Percentiles rank a stretch among this genome's conserved stretches.
Conservation (phyloP, 116 monocot genomes). For the Dioscorea cayenensis region DNA sequence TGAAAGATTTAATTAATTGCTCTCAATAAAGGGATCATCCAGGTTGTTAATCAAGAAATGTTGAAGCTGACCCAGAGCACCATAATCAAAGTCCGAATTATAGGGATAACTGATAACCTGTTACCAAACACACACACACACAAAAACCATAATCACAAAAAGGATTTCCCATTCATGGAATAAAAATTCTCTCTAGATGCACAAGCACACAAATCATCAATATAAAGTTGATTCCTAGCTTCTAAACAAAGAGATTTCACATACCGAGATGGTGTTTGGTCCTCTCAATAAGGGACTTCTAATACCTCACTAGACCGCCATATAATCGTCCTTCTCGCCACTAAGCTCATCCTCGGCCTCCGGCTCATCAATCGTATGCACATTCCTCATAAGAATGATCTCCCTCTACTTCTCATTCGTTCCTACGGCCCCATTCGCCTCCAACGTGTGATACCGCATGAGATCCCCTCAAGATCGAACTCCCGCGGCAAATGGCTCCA, state of each 20-base stretch:
- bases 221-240: neutral
- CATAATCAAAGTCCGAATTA: slow-evolving; percentile 95
- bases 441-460: neutral
- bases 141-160: neutral
- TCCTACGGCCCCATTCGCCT: slow-evolving; percentile 4
- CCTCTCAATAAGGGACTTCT: slow-evolving; percentile 69
- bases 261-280: slow-evolving; percentile 95
- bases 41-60: slow-evolving; percentile 97
- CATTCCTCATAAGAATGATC: too few relatives aligned
- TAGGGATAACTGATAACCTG: slow-evolving; percentile 97
- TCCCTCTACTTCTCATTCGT: too few relatives aligned
- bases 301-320: slow-evolving; percentile 90
- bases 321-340: slow-evolving; percentile 81
- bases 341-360: slow-evolving; percentile 79
- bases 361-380: slow-evolving; percentile 76
- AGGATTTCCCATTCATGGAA: neutral
- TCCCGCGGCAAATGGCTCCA: slow-evolving; percentile 38
- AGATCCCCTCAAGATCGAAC: slow-evolving; percentile 19
- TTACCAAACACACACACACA: neutral
- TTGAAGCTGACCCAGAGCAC: slow-evolving; percentile 73
- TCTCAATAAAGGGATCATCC: slow-evolving; percentile 94
- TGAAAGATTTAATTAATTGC: slow-evolving; percentile 1
- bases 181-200: neutral
- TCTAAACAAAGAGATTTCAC: neutral
- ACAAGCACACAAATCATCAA: neutral